Evolutionary conservation across 768 basidiomycete species (phyloP).

Genomic region (Boletus bicolor): DNA sequence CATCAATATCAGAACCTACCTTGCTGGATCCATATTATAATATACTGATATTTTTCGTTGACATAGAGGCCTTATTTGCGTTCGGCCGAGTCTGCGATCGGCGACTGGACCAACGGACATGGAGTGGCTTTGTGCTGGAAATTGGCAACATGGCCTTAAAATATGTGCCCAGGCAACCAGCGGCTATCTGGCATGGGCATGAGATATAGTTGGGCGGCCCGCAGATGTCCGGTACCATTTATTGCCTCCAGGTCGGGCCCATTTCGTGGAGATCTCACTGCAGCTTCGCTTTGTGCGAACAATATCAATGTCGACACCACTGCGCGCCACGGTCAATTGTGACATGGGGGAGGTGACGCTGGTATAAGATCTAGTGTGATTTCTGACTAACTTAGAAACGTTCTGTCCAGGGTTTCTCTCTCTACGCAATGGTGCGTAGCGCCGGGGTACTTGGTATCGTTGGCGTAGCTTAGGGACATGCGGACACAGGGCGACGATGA

Average conservation of each 20-base stretch:
- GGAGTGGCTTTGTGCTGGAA: neutral
- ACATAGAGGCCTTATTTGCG: neutral
- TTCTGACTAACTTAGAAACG: conserved; percentile 1
- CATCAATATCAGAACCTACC: conserved; percentile 2
- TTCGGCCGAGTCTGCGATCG: neutral
- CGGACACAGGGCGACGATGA: conserved; percentile 46
- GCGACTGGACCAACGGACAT: neutral
- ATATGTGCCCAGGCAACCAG: neutral
- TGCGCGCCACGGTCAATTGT: conserved; percentile 48
- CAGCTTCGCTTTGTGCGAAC: neutral
- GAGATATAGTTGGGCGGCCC: neutral
- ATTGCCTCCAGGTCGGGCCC: neutral
- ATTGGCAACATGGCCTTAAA: neutral
- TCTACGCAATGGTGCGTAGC: conserved; percentile 43
- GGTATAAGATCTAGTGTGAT: neutral
- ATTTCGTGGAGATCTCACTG: neutral
- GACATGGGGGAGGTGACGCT: conserved; percentile 52
- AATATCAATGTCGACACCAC: conserved; percentile 25
- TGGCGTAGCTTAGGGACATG: neutral
- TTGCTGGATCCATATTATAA: neutral
- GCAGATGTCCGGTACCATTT: neutral
- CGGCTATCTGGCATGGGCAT: neutral
- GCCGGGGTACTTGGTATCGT: neutral
- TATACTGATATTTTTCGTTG: neutral
- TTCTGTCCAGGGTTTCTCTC: conserved; percentile 44